Conservation (phyloP, 192 early-diverging fungal genomes). For the Backusella sp. region DNA sequence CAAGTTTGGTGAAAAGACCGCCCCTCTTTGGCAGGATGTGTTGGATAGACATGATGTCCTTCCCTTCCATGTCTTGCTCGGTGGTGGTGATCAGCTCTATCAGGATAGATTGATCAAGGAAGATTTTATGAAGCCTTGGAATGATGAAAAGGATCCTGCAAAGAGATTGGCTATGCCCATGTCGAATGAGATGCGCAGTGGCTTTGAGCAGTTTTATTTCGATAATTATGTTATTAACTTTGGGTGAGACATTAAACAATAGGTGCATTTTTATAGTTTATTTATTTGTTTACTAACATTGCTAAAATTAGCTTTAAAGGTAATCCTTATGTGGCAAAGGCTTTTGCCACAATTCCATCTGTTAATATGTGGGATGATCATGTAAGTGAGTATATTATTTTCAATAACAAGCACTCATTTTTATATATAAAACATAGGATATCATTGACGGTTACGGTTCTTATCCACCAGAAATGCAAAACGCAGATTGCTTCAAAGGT, state of each 20-base stretch:
- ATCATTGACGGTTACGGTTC: conserved; percentile 85
- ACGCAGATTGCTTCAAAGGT: conserved; percentile 68
- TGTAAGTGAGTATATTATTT: conserved; percentile 32
- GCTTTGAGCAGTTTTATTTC: conserved; percentile 36
- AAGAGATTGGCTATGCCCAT: conserved; percentile 27
- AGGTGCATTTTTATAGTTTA: neutral
- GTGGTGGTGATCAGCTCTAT: conserved; percentile 77
- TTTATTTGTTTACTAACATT: neutral
- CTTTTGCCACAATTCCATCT: conserved; percentile 74
- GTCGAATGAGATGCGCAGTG: conserved; percentile 15
- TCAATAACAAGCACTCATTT: neutral
- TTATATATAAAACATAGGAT: conserved; percentile 33
- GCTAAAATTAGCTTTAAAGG: conserved; percentile 14
- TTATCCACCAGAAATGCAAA: conserved; percentile 74
- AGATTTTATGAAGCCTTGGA: conserved; percentile 59
- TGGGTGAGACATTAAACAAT: neutral
- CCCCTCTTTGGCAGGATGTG: conserved; percentile 68
- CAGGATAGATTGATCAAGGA: conserved; percentile 58
- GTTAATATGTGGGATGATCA: conserved; percentile 85
- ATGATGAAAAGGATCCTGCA: conserved; percentile 36
- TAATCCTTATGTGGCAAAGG: conserved; percentile 50
- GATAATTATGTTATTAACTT: conserved; percentile 30
- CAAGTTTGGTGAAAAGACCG: conserved; percentile 43
- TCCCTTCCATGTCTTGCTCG: conserved; percentile 70
- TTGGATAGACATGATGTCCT: conserved; percentile 54